Evolutionary conservation across 164 flowering plant genomes (phyloP).

Genomic region (Cinnamomum chago): DNA sequence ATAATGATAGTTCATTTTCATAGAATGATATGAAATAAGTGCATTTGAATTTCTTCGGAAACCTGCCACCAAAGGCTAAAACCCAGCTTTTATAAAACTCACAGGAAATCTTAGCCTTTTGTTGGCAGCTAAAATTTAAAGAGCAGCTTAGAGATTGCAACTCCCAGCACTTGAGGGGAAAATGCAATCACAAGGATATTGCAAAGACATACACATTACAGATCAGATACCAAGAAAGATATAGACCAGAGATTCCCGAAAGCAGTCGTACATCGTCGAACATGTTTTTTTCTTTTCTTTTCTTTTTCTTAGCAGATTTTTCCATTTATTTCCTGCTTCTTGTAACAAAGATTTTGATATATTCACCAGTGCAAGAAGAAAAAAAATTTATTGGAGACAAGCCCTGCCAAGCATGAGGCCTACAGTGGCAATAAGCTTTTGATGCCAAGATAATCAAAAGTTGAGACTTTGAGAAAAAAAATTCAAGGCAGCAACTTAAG

Average conservation of each 20-base stretch:
- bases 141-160: neutral
- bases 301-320: neutral
- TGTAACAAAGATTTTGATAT: too few relatives aligned
- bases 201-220: neutral
- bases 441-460: too few relatives aligned
- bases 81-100: neutral
- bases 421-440: too few relatives aligned
- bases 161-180: neutral
- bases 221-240: neutral
- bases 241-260: neutral
- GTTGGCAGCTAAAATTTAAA: neutral
- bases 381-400: too few relatives aligned
- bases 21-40: slow-evolving; percentile 19
- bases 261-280: neutral
- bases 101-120: neutral
- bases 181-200: neutral
- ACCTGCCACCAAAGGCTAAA: neutral
- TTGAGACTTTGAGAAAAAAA: too few relatives aligned
- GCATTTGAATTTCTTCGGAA: neutral
- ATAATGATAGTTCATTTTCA: slow-evolving; percentile 60
- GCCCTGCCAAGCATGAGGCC: too few relatives aligned
- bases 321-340: too few relatives aligned
- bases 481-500: too few relatives aligned
- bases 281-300: neutral
- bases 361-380: too few relatives aligned